Evolutionary conservation across 179 eudicot genomes (phyloP).

Genomic region (Patellifolia procumbens): DNA sequence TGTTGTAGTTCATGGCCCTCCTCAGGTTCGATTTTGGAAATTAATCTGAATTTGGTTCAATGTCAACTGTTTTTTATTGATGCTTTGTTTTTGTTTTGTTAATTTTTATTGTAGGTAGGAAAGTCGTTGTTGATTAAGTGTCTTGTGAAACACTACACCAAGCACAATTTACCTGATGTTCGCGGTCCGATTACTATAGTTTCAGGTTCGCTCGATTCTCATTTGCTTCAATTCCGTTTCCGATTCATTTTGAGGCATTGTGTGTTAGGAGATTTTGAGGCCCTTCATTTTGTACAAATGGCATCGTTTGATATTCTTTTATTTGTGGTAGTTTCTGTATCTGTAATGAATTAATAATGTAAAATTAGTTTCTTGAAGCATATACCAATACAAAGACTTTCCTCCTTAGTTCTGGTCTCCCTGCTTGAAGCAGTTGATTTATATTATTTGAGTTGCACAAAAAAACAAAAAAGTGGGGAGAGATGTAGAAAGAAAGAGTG

Average conservation of each 20-base stretch:
- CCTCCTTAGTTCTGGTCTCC: not conserved
- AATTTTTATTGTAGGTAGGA: slow-evolving; percentile 65
- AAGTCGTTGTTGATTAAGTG: slow-evolving; percentile 85
- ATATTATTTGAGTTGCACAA: not conserved
- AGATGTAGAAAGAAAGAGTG: no score
- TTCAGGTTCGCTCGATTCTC: slow-evolving; percentile 52
- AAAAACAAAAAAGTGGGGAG: no score
- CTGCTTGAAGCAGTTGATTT: not conserved
- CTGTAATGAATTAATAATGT: not conserved
- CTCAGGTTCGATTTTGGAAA: slow-evolving; percentile 44
- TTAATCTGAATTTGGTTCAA: not conserved
- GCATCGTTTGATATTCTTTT: not conserved
- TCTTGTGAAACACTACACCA: slow-evolving; percentile 85
- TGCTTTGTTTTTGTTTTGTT: not conserved
- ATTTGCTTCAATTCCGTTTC: not conserved
- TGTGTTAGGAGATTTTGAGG: not conserved
- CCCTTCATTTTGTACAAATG: not conserved
- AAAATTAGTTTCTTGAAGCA: not conserved
- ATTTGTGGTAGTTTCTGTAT: not conserved
- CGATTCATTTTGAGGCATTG: not conserved
- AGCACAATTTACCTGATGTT: slow-evolving; percentile 85
- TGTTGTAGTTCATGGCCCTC: slow-evolving; percentile 93
- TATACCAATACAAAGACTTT: not conserved
- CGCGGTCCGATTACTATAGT: slow-evolving; percentile 85
- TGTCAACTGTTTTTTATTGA: not conserved